phyloP scores from a whole-genome alignment of 208 protist genomes.

The Trypanosoma avium region DNA sequence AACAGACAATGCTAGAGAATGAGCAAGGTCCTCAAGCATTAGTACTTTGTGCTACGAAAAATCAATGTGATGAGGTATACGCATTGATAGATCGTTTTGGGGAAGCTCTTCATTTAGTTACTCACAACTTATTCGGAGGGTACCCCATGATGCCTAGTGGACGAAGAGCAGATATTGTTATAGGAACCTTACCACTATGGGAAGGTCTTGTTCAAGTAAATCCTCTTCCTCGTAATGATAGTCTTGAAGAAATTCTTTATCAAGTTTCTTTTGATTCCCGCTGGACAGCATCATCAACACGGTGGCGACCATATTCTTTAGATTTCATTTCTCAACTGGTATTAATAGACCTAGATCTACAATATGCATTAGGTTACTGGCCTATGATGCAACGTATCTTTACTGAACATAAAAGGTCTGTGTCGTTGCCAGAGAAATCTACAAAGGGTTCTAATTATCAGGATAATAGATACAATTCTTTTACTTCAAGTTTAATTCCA shows the following conservation, averaged over 20 bases:
- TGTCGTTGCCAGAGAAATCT: not conserved
- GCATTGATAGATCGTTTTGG: constrained; percentile 49
- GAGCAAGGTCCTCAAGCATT: constrained; percentile 65
- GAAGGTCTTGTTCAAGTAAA: constrained; percentile 41
- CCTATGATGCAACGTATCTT: constrained; percentile 18
- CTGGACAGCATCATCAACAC: constrained; percentile 48
- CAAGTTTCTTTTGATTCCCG: constrained; percentile 30
- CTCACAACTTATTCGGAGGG: constrained; percentile 78
- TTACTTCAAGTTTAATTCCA: constrained; percentile 3
- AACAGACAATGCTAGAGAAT: constrained; percentile 58
- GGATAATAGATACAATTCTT: not conserved
- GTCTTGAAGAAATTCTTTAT: constrained; percentile 59
- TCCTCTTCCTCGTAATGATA: constrained; percentile 7
- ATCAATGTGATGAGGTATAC: constrained; percentile 67
- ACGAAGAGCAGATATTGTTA: constrained; percentile 73
- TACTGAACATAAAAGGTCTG: constrained; percentile 1
- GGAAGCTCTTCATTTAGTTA: constrained; percentile 62
- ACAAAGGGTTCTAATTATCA: not conserved
- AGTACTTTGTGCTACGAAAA: constrained; percentile 70
- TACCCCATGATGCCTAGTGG: constrained; percentile 57
- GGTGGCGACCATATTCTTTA: constrained; percentile 63
- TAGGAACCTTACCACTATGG: constrained; percentile 71
- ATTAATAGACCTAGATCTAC: constrained; percentile 60
- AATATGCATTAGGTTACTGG: constrained; percentile 53
- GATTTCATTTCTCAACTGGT: constrained; percentile 54